Percentiles rank a stretch among this genome's conserved stretches.
These are phyloP conservation scores for Knoxdaviesia capensis DNA, from an alignment of 2,329 filamentous ascomycete genomes.

Conservation along the genomic window DNA sequence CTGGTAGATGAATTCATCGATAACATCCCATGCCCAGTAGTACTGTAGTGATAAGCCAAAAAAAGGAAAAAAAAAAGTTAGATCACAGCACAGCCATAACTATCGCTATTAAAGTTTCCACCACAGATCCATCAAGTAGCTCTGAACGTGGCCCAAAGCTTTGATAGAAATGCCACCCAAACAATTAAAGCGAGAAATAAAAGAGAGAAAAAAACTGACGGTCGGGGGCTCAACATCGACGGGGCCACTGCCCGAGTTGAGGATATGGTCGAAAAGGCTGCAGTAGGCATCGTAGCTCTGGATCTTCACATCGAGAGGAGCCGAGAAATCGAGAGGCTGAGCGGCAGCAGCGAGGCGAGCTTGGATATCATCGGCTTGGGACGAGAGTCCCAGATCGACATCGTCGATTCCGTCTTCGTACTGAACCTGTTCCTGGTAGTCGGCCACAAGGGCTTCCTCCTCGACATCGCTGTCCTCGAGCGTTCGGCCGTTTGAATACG, in stretches of 20 bases:
- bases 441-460: conserved; percentile 86
- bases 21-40: conserved; percentile 99
- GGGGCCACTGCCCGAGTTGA: conserved; percentile 87
- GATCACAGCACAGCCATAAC: neutral
- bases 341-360: conserved; percentile 78
- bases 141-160: no score
- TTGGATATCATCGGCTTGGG: conserved; percentile 78
- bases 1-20: conserved; percentile 99
- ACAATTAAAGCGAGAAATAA: no score
- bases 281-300: conserved; percentile 99
- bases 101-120: neutral
- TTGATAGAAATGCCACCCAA: no score
- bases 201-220: conserved; percentile 33
- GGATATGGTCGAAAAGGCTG: conserved; percentile 96
- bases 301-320: conserved; percentile 90
- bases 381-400: conserved; percentile 52
- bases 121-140: no score
- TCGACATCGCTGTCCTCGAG: conserved; percentile 77
- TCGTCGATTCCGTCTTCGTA: conserved; percentile 74
- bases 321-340: conserved; percentile 88
- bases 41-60: conserved; percentile 33
- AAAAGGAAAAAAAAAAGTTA: conserved; percentile 2
- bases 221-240: conserved; percentile 93
- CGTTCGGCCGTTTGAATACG: conserved; percentile 29
- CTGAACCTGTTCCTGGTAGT: conserved; percentile 91